phyloP scores from a whole-genome alignment of 1,284 basidiomycete species.

The Amylostereum areolatum region DNA sequence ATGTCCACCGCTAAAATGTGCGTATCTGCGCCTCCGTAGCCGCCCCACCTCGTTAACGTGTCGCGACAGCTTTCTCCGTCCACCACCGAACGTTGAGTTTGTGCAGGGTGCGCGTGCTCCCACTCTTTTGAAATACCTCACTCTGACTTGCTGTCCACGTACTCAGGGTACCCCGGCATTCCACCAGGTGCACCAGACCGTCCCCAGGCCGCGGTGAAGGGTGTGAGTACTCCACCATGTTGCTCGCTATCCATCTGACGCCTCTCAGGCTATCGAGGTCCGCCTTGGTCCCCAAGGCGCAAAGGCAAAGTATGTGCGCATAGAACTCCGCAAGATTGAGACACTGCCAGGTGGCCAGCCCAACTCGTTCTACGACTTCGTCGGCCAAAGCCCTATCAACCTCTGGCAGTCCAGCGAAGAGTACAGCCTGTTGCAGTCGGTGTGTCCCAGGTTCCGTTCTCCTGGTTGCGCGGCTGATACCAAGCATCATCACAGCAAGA shows the following conservation, averaged over 20 bases:
- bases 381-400: conserved; percentile 66
- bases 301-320: conserved; percentile 85
- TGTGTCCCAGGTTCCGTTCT: conserved; percentile 29
- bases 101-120: conserved; percentile 52
- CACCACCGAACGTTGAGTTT: conserved; percentile 79
- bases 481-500: conserved; percentile 40
- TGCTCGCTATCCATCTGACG: not conserved
- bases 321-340: conserved; percentile 85
- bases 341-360: conserved; percentile 62
- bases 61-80: conserved; percentile 56
- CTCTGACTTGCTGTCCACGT: conserved; percentile 6
- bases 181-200: conserved; percentile 64
- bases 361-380: conserved; percentile 67
- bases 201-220: conserved; percentile 74
- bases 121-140: conserved; percentile 1
- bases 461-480: not conserved
- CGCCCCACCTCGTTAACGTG: not conserved
- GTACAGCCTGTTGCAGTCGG: conserved; percentile 60
- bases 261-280: conserved; percentile 70
- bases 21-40: not conserved
- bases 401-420: conserved; percentile 72
- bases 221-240: conserved; percentile 47
- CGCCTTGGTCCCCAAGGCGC: conserved; percentile 67
- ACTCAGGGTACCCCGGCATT: conserved; percentile 73
- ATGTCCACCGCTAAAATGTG: conserved; percentile 1